A percentile compares a stretch with the other conserved stretches of the same genome.
These are phyloP conservation scores for Hypoxylon sp. DNA, from an alignment of 2,329 filamentous ascomycete genomes.

Conservation along the genomic window DNA sequence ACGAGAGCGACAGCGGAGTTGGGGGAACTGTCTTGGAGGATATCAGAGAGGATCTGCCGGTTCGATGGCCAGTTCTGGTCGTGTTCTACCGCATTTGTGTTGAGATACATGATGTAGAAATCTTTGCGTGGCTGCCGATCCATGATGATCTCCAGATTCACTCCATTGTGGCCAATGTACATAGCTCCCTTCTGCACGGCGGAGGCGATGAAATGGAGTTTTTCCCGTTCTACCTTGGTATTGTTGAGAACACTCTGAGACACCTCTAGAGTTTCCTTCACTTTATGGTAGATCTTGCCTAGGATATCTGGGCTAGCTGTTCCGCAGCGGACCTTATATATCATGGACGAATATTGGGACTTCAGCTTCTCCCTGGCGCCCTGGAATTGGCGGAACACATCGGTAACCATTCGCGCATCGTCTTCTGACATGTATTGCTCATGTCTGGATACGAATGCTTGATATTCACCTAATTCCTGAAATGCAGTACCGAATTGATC, in stretches of 20 bases:
- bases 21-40: background rate
- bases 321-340: background rate
- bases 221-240: background rate
- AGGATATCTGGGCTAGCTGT: background rate
- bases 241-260: background rate
- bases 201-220: background rate
- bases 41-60: background rate
- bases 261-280: background rate
- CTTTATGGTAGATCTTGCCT: background rate
- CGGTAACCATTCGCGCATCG: background rate
- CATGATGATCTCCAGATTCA: background rate
- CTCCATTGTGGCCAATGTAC: background rate
- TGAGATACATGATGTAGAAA: background rate
- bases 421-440: background rate
- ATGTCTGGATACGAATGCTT: background rate
- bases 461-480: background rate
- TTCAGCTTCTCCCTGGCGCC: background rate
- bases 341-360: background rate
- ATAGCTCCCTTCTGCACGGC: background rate
- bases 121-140: slow-evolving; percentile 1
- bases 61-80: background rate
- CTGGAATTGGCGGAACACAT: background rate
- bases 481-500: background rate
- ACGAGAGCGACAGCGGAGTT: background rate
- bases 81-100: background rate